These are phyloP conservation scores for Yamadazyma atmosphaerica DNA, from an alignment of 1,139 yeast genomes.

Conservation along the genomic window DNA sequence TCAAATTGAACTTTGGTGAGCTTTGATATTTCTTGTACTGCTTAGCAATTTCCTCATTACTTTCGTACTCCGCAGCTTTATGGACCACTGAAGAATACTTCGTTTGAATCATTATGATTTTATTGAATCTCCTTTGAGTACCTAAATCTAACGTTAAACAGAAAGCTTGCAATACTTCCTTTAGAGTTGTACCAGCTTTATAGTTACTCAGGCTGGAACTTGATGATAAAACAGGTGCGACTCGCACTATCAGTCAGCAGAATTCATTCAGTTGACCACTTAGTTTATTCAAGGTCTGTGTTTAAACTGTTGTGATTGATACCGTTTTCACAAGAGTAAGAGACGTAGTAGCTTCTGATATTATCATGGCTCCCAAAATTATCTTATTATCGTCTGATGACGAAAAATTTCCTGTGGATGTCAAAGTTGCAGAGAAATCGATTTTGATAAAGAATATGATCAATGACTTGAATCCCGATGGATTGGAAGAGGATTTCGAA, in stretches of 20 bases:
- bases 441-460: constrained; percentile 87
- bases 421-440: constrained; percentile 87
- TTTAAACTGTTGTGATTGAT: too few relatives aligned
- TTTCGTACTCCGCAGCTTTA: constrained; percentile 17
- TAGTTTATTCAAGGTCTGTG: too few relatives aligned
- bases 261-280: too few relatives aligned
- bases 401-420: constrained; percentile 71
- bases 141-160: too few relatives aligned
- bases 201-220: too few relatives aligned
- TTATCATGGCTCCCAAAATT: constrained; percentile 55
- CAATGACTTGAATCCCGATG: constrained; percentile 69
- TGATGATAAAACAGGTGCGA: too few relatives aligned
- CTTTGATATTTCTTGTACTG: constrained; percentile 44
- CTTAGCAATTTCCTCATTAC: constrained; percentile 42
- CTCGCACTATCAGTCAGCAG: too few relatives aligned
- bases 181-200: too few relatives aligned
- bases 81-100: constrained; percentile 10
- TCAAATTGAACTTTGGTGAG: constrained; percentile 46
- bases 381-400: constrained; percentile 72
- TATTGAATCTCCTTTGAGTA: too few relatives aligned
- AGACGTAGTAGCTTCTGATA: too few relatives aligned
- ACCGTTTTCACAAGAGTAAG: too few relatives aligned
- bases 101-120: background rate
- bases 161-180: too few relatives aligned
- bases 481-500: constrained; percentile 67